Percentiles rank a stretch among this genome's conserved stretches.
phyloP scores from a whole-genome alignment of 2,329 filamentous ascomycete genomes.

The Ascochyta rabiei region DNA sequence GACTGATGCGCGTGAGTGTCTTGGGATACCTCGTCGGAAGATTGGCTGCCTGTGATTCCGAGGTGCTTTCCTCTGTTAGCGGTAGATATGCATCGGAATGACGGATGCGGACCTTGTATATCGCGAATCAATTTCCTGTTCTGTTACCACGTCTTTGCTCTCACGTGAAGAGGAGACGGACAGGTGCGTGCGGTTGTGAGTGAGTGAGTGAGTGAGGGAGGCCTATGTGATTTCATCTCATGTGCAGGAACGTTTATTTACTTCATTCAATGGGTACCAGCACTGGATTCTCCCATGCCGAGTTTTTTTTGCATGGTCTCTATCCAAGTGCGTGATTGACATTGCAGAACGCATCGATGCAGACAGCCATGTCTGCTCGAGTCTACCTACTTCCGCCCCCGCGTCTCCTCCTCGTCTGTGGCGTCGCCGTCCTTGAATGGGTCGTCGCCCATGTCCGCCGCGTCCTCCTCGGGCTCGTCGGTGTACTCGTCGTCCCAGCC shows the following conservation, averaged over 20 bases:
- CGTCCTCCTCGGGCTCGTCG: slow-evolving; percentile 55
- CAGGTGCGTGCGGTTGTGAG: too few species aligned
- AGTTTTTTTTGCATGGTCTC: too few species aligned
- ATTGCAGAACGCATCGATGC: too few species aligned
- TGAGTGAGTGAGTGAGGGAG: too few species aligned
- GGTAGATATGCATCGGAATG: slow-evolving; percentile 31
- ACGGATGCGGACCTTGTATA: slow-evolving; percentile 34
- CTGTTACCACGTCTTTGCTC: slow-evolving; percentile 5
- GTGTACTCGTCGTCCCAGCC: slow-evolving; percentile 53
- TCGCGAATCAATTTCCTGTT: slow-evolving; percentile 32
- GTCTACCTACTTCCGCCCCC: slow-evolving; percentile 9
- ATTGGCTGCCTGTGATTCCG: slow-evolving; percentile 16
- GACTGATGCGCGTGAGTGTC: slow-evolving; percentile 16
- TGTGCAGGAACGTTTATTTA: too few species aligned
- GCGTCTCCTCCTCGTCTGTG: slow-evolving; percentile 37
- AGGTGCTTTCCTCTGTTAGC: slow-evolving; percentile 37
- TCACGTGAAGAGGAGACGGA: too few species aligned
- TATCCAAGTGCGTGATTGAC: background rate
- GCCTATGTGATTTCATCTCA: too few species aligned
- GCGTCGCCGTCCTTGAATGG: slow-evolving; percentile 53
- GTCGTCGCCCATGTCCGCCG: slow-evolving; percentile 48
- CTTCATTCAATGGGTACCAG: too few species aligned
- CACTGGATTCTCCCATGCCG: too few species aligned
- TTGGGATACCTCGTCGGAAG: slow-evolving; percentile 24
- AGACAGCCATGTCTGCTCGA: background rate